Percentiles rank a stretch among this genome's conserved stretches.
Conservation (phyloP, 1,284 basidiomycete species). For the Amylostereum areolatum region DNA sequence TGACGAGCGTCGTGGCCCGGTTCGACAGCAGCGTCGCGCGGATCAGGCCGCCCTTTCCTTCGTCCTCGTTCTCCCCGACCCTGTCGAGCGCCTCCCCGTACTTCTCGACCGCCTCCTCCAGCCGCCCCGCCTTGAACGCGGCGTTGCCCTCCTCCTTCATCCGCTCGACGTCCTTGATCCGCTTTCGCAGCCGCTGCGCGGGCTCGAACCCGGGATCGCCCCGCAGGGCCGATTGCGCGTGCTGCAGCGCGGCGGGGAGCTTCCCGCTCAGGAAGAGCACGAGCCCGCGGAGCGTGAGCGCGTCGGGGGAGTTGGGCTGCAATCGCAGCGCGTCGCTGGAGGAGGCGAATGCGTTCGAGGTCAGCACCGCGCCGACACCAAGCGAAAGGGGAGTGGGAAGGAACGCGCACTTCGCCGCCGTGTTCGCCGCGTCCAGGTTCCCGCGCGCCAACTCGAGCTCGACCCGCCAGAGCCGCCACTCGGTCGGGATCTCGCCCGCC, state of each 20-base stretch:
- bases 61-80: constrained; percentile 57
- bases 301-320: constrained; percentile 72
- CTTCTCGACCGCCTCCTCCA: constrained; percentile 60
- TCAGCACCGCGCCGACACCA: background rate
- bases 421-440: constrained; percentile 64
- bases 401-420: constrained; percentile 61
- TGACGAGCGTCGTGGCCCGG: constrained; percentile 76
- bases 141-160: constrained; percentile 83
- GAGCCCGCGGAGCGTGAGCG: constrained; percentile 74
- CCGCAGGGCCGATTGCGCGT: constrained; percentile 69
- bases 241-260: constrained; percentile 66
- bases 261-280: constrained; percentile 75
- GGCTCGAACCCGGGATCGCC: constrained; percentile 74
- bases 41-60: constrained; percentile 70
- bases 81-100: constrained; percentile 70
- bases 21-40: constrained; percentile 79
- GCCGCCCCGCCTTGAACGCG: constrained; percentile 63
- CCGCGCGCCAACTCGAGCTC: constrained; percentile 69
- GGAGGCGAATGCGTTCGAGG: background rate
- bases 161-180: constrained; percentile 73
- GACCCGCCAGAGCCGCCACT: constrained; percentile 77
- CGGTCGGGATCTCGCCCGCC: constrained; percentile 62
- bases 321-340: constrained; percentile 69
- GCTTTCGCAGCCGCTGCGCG: constrained; percentile 68
- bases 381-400: background rate